Percentiles rank a stretch among this genome's conserved stretches.
Conservation (phyloP, 1,139 yeast species). For the Geotrichum aggregatum region DNA sequence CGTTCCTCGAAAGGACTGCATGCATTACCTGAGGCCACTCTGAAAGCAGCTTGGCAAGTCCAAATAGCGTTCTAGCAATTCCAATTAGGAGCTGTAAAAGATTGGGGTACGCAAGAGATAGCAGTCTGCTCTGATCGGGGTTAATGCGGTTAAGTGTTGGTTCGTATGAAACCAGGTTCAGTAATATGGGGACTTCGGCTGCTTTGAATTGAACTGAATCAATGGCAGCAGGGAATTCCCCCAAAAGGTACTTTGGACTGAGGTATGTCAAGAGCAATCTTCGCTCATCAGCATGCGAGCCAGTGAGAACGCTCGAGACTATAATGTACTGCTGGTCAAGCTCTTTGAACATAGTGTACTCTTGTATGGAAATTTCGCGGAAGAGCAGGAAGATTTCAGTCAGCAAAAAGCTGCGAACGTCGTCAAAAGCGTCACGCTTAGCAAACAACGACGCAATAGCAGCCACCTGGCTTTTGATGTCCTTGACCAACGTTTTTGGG, state of each 20-base stretch:
- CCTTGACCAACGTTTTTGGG: conserved; percentile 20
- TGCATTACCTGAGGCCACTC: conserved; percentile 33
- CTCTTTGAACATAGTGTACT: conserved; percentile 24
- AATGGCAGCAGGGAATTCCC: conserved; percentile 19
- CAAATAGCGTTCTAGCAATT: conserved; percentile 27
- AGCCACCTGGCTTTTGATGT: conserved; percentile 22
- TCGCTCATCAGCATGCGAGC: conserved; percentile 12
- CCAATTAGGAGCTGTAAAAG: conserved; percentile 25
- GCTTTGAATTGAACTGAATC: conserved; percentile 21
- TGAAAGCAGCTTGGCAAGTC: conserved; percentile 24
- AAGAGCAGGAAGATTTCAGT: conserved; percentile 28
- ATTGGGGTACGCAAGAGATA: conserved; percentile 27
- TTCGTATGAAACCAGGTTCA: conserved; percentile 21
- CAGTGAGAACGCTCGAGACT: conserved; percentile 13
- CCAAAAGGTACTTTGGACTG: conserved; percentile 26
- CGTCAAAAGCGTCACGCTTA: conserved; percentile 19
- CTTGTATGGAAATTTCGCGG: conserved; percentile 27
- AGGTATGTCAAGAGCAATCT: conserved; percentile 24
- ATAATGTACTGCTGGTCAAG: conserved; percentile 26
- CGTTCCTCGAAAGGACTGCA: conserved; percentile 24
- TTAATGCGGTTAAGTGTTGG: conserved; percentile 22
- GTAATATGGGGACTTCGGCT: conserved; percentile 24
- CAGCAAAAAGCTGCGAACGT: conserved; percentile 23
- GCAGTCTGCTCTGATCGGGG: conserved; percentile 23
- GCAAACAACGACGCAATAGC: conserved; percentile 25